phyloP scores from a whole-genome alignment of 352 stramenopile species.

The Albugo candida region DNA sequence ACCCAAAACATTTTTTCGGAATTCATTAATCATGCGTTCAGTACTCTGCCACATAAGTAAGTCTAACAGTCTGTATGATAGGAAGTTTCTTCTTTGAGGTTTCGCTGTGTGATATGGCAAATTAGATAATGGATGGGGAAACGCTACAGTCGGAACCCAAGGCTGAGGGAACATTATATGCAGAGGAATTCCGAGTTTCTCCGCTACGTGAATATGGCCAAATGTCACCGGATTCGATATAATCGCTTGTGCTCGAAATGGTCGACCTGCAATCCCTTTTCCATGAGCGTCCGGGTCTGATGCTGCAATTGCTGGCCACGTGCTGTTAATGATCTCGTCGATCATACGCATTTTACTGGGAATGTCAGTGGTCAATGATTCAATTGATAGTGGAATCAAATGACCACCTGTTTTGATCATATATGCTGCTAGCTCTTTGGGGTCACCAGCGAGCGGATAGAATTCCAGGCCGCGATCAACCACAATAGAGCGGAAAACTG shows the following conservation, averaged over 20 bases:
- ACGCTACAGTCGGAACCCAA: constrained; percentile 74
- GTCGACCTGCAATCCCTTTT: constrained; percentile 15
- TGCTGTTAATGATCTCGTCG: constrained; percentile 70
- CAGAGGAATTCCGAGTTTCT: constrained; percentile 79
- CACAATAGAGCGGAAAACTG: constrained; percentile 74
- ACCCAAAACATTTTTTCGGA: constrained; percentile 30
- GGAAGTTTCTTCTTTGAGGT: constrained; percentile 38
- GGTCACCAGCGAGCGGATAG: constrained; percentile 52
- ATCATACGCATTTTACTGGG: constrained; percentile 81
- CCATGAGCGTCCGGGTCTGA: constrained; percentile 54
- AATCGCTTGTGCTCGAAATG: constrained; percentile 80
- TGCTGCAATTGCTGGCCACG: constrained; percentile 73
- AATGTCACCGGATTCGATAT: constrained; percentile 90
- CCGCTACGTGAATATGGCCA: constrained; percentile 84
- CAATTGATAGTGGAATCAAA: constrained; percentile 44
- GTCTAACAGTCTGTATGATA: constrained; percentile 81
- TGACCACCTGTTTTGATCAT: constrained; percentile 82
- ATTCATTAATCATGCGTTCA: constrained; percentile 66
- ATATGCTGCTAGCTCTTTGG: constrained; percentile 68
- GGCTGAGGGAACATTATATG: constrained; percentile 91
- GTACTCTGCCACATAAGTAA: constrained; percentile 51
- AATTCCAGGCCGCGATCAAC: constrained; percentile 52
- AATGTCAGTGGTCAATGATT: constrained; percentile 30
- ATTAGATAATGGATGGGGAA: constrained; percentile 80
- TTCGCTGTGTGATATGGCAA: constrained; percentile 46